These are phyloP conservation scores for Lactarius vividus DNA, from an alignment of 768 basidiomycete species.

Conservation along the genomic window DNA sequence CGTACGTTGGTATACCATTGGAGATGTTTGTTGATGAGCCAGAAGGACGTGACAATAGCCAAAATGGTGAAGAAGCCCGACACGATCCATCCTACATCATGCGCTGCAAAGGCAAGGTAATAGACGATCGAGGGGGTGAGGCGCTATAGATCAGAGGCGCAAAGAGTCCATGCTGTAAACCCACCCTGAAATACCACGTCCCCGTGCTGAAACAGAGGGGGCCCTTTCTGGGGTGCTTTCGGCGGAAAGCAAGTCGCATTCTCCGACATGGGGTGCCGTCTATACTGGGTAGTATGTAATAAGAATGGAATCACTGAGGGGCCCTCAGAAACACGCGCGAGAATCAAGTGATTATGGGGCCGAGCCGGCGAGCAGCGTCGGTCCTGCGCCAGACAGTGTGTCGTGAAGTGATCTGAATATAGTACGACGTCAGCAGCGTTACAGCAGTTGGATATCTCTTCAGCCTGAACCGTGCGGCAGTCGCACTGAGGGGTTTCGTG, in stretches of 20 bases:
- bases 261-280: background rate
- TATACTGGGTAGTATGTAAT: background rate
- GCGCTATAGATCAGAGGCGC: background rate
- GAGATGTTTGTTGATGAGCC: conserved; percentile 74
- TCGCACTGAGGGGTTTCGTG: background rate
- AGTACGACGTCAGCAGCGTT: background rate
- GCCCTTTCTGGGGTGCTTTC: conserved; percentile 44
- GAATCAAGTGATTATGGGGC: conserved; percentile 13
- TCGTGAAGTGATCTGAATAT: background rate
- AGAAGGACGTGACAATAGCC: conserved; percentile 57
- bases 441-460: background rate
- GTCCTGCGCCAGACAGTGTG: background rate
- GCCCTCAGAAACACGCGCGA: background rate
- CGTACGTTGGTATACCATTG: conserved; percentile 68
- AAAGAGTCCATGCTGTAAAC: conserved; percentile 23
- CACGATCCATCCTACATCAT: conserved; percentile 73
- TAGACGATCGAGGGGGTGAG: background rate
- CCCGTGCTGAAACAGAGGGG: conserved; percentile 61
- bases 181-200: conserved; percentile 59
- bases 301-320: background rate
- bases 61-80: conserved; percentile 56
- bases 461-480: background rate
- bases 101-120: conserved; percentile 38
- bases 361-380: conserved; percentile 6
- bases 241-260: conserved; percentile 40